phyloP scores from a whole-genome alignment of 306 rosid genomes.

The Arachis hypogaea region DNA sequence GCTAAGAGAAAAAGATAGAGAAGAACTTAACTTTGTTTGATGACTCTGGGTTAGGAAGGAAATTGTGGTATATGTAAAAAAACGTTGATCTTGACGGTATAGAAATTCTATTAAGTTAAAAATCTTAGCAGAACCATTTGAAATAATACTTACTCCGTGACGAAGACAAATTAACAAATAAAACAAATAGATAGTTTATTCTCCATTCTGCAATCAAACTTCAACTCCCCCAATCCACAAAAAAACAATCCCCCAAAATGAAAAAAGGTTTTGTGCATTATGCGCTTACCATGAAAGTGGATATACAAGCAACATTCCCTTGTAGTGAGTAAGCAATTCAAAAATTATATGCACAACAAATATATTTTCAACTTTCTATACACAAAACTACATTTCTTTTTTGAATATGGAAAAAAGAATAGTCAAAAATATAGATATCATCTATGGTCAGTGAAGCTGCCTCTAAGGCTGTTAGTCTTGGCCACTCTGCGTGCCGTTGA shows the following conservation, averaged over 20 bases:
- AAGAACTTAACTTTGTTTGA: too few relatives aligned
- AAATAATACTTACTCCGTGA: too few relatives aligned
- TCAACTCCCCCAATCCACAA: constrained; percentile 12
- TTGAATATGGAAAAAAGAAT: constrained; percentile 12
- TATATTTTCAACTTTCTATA: constrained; percentile 23
- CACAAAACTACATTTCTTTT: constrained; percentile 7
- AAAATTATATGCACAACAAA: background rate
- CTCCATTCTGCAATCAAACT: constrained; percentile 29
- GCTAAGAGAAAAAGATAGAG: too few relatives aligned
- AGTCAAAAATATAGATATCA: constrained; percentile 36
- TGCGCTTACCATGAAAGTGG: constrained; percentile 36
- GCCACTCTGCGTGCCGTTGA: constrained; percentile 84
- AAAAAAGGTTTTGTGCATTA: constrained; percentile 37
- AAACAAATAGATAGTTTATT: too few relatives aligned
- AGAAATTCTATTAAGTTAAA: too few relatives aligned
- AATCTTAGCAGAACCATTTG: too few relatives aligned
- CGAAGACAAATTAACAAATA: too few relatives aligned
- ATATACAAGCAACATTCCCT: constrained; percentile 30
- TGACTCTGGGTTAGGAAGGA: too few relatives aligned
- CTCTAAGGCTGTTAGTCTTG: constrained; percentile 44
- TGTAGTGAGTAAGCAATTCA: constrained; percentile 25
- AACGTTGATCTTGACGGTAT: too few relatives aligned
- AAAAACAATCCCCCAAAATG: too few relatives aligned
- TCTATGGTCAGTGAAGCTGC: constrained; percentile 34
- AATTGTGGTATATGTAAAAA: too few relatives aligned